Evolutionary conservation across 345 rosid genomes (phyloP).

Genomic region (Mercurialis annua): DNA sequence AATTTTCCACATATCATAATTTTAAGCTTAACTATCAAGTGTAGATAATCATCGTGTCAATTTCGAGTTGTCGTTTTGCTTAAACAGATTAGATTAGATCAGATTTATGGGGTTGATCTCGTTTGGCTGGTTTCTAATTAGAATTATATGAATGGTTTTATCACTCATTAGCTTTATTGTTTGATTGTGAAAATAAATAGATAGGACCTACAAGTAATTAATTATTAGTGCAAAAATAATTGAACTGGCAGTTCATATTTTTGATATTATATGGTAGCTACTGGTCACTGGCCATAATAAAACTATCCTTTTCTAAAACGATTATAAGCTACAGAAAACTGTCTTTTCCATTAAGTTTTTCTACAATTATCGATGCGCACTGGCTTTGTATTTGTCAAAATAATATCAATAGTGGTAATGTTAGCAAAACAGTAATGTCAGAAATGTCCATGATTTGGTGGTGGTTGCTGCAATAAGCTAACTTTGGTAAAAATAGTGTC

Average conservation of each 20-base stretch:
- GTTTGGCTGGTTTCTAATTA: neutral
- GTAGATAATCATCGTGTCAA: neutral
- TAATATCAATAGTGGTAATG: neutral
- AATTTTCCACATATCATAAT: conserved; percentile 1
- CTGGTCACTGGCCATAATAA: neutral
- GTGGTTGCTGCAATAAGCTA: neutral
- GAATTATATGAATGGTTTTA: neutral
- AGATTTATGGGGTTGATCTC: neutral
- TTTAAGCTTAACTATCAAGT: neutral
- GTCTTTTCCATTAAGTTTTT: conserved; percentile 8
- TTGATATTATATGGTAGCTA: neutral
- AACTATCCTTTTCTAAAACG: conserved; percentile 7
- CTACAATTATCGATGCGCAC: neutral
- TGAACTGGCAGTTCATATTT: conserved; percentile 12
- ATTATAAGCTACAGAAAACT: neutral
- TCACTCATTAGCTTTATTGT: neutral
- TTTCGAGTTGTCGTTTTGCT: neutral
- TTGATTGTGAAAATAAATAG: neutral
- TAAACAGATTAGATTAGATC: neutral
- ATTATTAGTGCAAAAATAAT: conserved; percentile 23
- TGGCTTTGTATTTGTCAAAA: neutral
- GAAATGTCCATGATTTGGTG: neutral
- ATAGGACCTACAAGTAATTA: conserved; percentile 17
- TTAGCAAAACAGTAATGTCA: neutral
- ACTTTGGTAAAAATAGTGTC: neutral